Evolutionary conservation across 2,329 filamentous ascomycete genomes (phyloP).

Genomic region (Neonectria coccinea): DNA sequence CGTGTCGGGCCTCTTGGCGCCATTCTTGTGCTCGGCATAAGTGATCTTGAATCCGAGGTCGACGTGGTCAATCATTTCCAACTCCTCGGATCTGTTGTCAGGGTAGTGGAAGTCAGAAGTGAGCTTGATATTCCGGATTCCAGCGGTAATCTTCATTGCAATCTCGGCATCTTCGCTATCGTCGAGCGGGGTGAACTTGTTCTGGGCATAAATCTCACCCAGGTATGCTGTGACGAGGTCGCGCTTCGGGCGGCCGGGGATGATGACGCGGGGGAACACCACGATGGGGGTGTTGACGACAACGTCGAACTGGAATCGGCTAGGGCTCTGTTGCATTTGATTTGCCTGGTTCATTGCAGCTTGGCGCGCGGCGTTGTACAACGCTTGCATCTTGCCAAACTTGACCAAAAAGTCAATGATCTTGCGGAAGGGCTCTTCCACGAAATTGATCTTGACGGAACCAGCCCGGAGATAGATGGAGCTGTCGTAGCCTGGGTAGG

Average conservation of each 20-base stretch:
- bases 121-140: slow-evolving; percentile 90
- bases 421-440: slow-evolving; percentile 97
- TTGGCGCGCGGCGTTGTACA: slow-evolving; percentile 96
- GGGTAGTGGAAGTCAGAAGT: slow-evolving; percentile 90
- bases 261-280: slow-evolving; percentile 86
- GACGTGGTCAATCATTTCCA: slow-evolving; percentile 97
- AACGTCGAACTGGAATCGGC: slow-evolving; percentile 93
- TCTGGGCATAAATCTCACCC: slow-evolving; percentile 97
- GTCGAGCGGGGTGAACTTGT: slow-evolving; percentile 87
- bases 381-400: slow-evolving; percentile 99
- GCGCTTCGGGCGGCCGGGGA: slow-evolving; percentile 75
- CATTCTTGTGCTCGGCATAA: slow-evolving; percentile 85
- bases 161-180: slow-evolving; percentile 78
- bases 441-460: slow-evolving; percentile 95
- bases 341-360: slow-evolving; percentile 94
- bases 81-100: slow-evolving; percentile 78
- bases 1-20: slow-evolving; percentile 84
- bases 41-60: slow-evolving; percentile 94
- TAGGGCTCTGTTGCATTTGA: slow-evolving; percentile 90
- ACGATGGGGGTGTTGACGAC: slow-evolving; percentile 95
- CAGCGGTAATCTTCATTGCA: slow-evolving; percentile 90
- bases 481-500: slow-evolving; percentile 94
- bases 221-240: slow-evolving; percentile 93
- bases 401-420: slow-evolving; percentile 98
- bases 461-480: slow-evolving; percentile 91